Evolutionary conservation across 2,329 filamentous ascomycete species (phyloP), one percentile per base, ranked within the genome.

Genomic region (Verticillium longisporum): DNA sequence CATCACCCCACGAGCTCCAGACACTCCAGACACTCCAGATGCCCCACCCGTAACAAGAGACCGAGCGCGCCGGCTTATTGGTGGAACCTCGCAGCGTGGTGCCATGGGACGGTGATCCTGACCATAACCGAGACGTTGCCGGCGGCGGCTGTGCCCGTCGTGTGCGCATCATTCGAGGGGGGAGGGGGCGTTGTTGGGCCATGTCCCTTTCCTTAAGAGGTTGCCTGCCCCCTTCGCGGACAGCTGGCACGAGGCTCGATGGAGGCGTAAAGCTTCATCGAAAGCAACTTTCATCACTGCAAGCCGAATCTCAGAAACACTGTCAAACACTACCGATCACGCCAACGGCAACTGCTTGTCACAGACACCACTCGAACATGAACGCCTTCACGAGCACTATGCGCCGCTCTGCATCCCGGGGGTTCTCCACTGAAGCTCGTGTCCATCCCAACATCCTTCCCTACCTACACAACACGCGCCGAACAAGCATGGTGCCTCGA

Each of bases 361-460:
- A 53, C 45, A 53, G 34, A 6, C 18, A 53, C n/a, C 45, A 53
- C 9, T 10, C 10, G 18, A 53, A 53, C 18, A 53, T 53, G 45
- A 53, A 53, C 45, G 45, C 54, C 31, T 14, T 55, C 54, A 33
- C 5, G 6, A 55, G n/a, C 54, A 62, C 58, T 10, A 64, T 64
- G 63, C 61, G 60, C 57, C 57, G 54, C 21, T 61, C 64, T 59
- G 60, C 61, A 26, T 65, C 68, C 1, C 68, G 71, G 61, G 62
- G 65, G 55, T 73, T 75, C 66, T 73, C 73, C 55, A 71, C 72
- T 31, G 69, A 73, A 31, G 71, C 72, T 38, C 71, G 68, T 56
- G 70, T 73, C 53, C 70, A 74, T 60, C 71, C 71, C 33, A 70
- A 65, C 65, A 69, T 71, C 66, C 68, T 74, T 45, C 70, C 71